phyloP scores from a whole-genome alignment of 2,329 filamentous ascomycete species.

The Aureobasidium sp. region DNA sequence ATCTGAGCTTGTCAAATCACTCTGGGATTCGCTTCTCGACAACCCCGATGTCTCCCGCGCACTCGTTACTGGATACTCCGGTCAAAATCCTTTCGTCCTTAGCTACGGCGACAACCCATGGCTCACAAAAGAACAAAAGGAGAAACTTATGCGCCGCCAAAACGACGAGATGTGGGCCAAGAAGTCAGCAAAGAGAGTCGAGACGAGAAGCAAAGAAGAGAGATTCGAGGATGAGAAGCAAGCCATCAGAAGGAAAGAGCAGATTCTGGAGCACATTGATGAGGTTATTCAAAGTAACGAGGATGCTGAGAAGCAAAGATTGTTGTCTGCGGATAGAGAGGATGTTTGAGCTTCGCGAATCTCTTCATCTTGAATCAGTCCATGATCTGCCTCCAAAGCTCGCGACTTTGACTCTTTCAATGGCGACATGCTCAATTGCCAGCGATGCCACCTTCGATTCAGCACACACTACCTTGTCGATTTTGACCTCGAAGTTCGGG shows the following conservation, averaged over 20 bases:
- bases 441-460: neutral
- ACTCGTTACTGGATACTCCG: constrained; percentile 15
- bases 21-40: constrained; percentile 15
- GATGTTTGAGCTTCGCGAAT: neutral
- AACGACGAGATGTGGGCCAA: constrained; percentile 12
- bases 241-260: neutral
- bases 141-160: neutral
- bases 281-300: constrained; percentile 11
- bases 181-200: constrained; percentile 3
- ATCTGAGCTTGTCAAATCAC: constrained; percentile 14
- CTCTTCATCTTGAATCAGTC: neutral
- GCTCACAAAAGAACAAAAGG: constrained; percentile 12
- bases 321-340: neutral
- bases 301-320: constrained; percentile 8
- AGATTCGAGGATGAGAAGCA: neutral
- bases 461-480: too few relatives aligned
- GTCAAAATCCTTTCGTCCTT: constrained; percentile 17
- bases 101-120: constrained; percentile 12
- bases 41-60: constrained; percentile 16
- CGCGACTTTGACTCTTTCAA: neutral
- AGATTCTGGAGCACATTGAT: constrained; percentile 10
- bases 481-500: neutral
- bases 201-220: neutral
- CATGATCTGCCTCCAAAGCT: too few relatives aligned
- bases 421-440: neutral